Conservation (phyloP, 2,329 filamentous ascomycete species). For the Diaporthe batatas region DNA sequence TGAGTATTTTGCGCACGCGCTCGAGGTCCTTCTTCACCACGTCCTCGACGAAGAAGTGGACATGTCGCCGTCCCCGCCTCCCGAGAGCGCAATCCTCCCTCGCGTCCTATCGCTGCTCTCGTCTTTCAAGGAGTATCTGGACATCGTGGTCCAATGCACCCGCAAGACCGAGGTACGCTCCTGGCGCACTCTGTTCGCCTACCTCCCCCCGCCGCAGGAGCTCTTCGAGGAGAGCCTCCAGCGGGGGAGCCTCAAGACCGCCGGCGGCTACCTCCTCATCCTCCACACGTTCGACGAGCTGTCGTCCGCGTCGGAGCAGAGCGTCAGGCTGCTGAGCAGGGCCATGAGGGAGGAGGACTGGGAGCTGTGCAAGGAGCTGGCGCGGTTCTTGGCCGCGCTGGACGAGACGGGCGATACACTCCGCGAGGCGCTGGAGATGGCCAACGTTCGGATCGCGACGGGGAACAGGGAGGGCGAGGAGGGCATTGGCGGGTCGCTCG, state of each 20-base stretch:
- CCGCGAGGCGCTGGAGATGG: slow-evolving; percentile 76
- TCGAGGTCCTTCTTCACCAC: slow-evolving; percentile 92
- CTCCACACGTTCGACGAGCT: slow-evolving; percentile 85
- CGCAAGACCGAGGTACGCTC: slow-evolving; percentile 96
- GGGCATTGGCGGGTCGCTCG: slow-evolving; percentile 50
- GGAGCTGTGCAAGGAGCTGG: slow-evolving; percentile 95
- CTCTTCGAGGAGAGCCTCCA: slow-evolving; percentile 93
- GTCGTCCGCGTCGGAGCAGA: slow-evolving; percentile 78
- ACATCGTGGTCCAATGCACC: slow-evolving; percentile 96
- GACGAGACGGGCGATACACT: slow-evolving; percentile 89
- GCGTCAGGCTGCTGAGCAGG: slow-evolving; percentile 82
- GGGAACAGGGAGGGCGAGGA: slow-evolving; percentile 52
- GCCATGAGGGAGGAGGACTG: slow-evolving; percentile 90
- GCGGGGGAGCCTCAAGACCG: slow-evolving; percentile 90
- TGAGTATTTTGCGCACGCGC: slow-evolving; percentile 91
- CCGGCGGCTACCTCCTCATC: slow-evolving; percentile 95
- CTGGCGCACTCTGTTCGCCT: slow-evolving; percentile 93
- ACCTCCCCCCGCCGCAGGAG: slow-evolving; percentile 89
- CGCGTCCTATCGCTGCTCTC: slow-evolving; percentile 74
- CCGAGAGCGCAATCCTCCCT: slow-evolving; percentile 74
- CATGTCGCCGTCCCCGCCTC: slow-evolving; percentile 66
- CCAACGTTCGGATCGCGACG: slow-evolving; percentile 57
- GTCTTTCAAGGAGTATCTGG: slow-evolving; percentile 87
- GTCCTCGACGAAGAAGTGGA: slow-evolving; percentile 97
- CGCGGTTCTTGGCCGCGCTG: slow-evolving; percentile 93